Conservation (phyloP, 73 alveolate genomes). For the Breviolum minutum region DNA sequence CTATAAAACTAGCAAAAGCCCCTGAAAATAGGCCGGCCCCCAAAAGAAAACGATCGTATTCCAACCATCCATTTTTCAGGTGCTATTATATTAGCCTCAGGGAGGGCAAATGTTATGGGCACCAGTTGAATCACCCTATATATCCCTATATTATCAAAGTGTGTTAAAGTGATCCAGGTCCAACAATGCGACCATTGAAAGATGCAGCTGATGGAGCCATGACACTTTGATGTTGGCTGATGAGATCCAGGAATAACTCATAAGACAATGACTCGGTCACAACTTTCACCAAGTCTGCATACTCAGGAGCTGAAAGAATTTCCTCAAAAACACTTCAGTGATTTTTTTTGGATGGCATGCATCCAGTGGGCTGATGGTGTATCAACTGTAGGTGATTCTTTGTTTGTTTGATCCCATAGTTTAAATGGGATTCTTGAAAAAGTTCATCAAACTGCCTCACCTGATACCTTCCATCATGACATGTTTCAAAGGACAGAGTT, state of each 20-base stretch:
- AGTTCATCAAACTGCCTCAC: not conserved
- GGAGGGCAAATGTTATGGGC: too few species aligned
- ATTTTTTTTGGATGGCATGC: too few species aligned
- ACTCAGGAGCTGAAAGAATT: conserved; percentile 25
- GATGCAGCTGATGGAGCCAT: not conserved
- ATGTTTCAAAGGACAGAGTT: too few species aligned
- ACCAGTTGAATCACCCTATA: too few species aligned
- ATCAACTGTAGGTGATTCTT: not conserved
- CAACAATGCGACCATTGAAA: not conserved
- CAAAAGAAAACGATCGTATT: too few species aligned
- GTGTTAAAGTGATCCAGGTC: too few species aligned
- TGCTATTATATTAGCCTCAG: too few species aligned
- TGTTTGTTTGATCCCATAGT: not conserved
- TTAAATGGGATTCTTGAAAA: not conserved
- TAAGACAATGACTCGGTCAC: conserved; percentile 31
- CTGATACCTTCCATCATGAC: not conserved
- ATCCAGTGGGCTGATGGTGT: not conserved
- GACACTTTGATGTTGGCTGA: conserved; percentile 62
- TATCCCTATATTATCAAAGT: too few species aligned
- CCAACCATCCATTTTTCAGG: too few species aligned
- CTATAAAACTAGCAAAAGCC: too few species aligned
- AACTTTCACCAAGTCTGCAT: conserved; percentile 31
- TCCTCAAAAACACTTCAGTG: not conserved
- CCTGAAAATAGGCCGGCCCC: too few species aligned
- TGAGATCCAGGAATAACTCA: conserved; percentile 25